phyloP scores from a whole-genome alignment of 257 asterid genomes.

The Gentiana dahurica region DNA sequence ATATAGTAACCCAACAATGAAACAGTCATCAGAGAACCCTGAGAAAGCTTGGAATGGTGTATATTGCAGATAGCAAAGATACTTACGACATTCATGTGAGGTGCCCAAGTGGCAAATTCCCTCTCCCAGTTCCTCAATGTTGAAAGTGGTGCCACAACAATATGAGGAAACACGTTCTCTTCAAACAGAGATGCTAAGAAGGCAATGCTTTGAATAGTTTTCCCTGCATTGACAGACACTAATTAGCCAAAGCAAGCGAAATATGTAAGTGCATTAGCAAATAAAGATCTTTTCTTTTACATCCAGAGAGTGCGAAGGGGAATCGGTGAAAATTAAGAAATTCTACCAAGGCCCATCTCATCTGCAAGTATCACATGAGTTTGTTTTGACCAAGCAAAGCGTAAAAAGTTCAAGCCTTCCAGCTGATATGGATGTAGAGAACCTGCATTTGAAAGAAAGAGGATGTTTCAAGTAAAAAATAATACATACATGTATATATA shows the following conservation, averaged over 20 bases:
- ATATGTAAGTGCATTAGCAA: background rate
- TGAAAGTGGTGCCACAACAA: slow-evolving; percentile 96
- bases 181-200: slow-evolving; percentile 87
- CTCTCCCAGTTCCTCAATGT: slow-evolving; percentile 99
- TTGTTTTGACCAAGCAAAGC: slow-evolving; percentile 94
- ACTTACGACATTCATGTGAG: slow-evolving; percentile 98
- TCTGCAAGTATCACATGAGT: slow-evolving; percentile 99
- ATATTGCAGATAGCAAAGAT: slow-evolving; percentile 6
- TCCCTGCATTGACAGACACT: slow-evolving; percentile 47
- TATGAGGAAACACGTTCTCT: slow-evolving; percentile 73
- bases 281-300: background rate
- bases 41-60: too few relatives aligned
- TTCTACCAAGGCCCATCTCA: slow-evolving; percentile 99
- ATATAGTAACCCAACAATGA: background rate
- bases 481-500: too few relatives aligned
- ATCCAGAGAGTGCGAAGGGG: background rate
- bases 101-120: slow-evolving; percentile 99
- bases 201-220: slow-evolving; percentile 98
- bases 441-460: slow-evolving; percentile 34
- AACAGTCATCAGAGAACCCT: background rate
- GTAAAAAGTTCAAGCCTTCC: slow-evolving; percentile 97
- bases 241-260: slow-evolving; percentile 6
- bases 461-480: background rate
- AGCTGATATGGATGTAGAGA: slow-evolving; percentile 98
- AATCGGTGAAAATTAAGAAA: slow-evolving; percentile 11